Conservation (phyloP, 768 basidiomycete genomes). For the Saitozyma podzolica region DNA sequence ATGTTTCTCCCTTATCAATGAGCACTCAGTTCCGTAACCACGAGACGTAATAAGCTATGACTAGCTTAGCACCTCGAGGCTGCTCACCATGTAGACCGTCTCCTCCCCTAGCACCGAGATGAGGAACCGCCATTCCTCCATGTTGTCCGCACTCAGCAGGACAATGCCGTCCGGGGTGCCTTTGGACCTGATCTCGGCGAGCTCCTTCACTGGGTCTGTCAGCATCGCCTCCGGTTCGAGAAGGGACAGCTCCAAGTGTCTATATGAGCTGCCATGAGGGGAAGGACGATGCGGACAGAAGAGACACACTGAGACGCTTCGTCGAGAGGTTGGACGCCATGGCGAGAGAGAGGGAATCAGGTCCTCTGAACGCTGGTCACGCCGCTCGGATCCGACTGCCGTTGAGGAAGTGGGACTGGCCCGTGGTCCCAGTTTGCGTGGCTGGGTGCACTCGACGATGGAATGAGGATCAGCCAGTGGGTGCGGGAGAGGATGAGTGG, state of each 20-base stretch:
- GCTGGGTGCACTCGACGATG: neutral
- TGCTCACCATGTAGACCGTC: constrained; percentile 40
- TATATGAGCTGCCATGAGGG: neutral
- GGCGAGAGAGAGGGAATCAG: neutral
- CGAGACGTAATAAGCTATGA: too few species aligned
- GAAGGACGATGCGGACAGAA: neutral
- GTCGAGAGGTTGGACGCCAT: constrained; percentile 23
- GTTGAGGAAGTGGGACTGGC: too few species aligned
- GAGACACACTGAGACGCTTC: constrained; percentile 31
- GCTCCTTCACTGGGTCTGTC: constrained; percentile 42
- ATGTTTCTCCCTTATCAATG: constrained; percentile 34
- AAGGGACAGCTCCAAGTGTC: too few species aligned
- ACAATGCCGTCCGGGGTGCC: constrained; percentile 45
- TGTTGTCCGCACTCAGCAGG: constrained; percentile 35
- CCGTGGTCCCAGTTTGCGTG: neutral
- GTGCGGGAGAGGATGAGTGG: neutral
- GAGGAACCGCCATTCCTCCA: constrained; percentile 40
- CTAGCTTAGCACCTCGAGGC: neutral
- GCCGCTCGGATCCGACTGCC: too few species aligned
- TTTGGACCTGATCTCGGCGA: constrained; percentile 38
- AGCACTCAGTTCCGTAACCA: too few species aligned
- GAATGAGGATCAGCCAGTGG: neutral
- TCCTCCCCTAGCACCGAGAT: constrained; percentile 44
- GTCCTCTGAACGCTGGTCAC: too few species aligned
- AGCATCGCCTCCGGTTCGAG: too few species aligned